Conservation (phyloP, 768 basidiomycete species). For the Candolleomyces eurysporus region DNA sequence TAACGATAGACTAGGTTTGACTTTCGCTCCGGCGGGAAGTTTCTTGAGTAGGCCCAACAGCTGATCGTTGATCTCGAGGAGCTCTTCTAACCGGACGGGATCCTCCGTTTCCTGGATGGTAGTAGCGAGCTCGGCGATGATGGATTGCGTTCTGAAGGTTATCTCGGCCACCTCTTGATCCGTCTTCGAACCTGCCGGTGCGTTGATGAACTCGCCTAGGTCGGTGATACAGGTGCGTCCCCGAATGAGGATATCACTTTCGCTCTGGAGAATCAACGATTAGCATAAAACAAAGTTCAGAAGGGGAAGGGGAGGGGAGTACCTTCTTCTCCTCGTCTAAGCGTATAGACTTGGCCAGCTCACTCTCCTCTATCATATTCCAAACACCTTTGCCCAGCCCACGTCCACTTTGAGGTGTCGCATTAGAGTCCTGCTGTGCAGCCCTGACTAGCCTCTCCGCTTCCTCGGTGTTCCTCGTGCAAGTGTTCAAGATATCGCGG, state of each 20-base stretch:
- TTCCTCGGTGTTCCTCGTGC: slow-evolving; percentile 91
- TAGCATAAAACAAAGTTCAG: too few species aligned
- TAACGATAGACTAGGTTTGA: slow-evolving; percentile 38
- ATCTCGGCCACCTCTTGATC: slow-evolving; percentile 29
- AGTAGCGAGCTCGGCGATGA: slow-evolving; percentile 49
- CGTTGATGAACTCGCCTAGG: slow-evolving; percentile 28
- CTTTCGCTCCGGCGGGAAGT: slow-evolving; percentile 30
- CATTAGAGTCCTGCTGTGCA: slow-evolving; percentile 14
- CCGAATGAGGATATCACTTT: slow-evolving; percentile 45
- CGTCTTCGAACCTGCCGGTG: slow-evolving; percentile 14
- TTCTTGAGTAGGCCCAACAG: slow-evolving; percentile 57
- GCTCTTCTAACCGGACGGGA: slow-evolving; percentile 58
- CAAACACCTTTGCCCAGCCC: slow-evolving; percentile 69
- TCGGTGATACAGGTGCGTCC: slow-evolving; percentile 42
- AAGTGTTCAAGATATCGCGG: slow-evolving; percentile 85
- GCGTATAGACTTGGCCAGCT: slow-evolving; percentile 69
- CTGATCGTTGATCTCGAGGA: slow-evolving; percentile 71
- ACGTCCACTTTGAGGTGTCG: slow-evolving; percentile 40
- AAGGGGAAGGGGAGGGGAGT: slow-evolving; percentile 1
- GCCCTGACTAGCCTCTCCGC: slow-evolving; percentile 50
- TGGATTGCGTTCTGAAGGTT: slow-evolving; percentile 45
- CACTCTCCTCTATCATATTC: slow-evolving; percentile 85
- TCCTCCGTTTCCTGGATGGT: slow-evolving; percentile 59
- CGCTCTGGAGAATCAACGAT: slow-evolving; percentile 26
- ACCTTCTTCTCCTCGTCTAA: slow-evolving; percentile 57